A percentile compares a stretch with the other conserved stretches of the same genome.
Conservation (phyloP, 257 asterid species). For the Plantago elongata region DNA sequence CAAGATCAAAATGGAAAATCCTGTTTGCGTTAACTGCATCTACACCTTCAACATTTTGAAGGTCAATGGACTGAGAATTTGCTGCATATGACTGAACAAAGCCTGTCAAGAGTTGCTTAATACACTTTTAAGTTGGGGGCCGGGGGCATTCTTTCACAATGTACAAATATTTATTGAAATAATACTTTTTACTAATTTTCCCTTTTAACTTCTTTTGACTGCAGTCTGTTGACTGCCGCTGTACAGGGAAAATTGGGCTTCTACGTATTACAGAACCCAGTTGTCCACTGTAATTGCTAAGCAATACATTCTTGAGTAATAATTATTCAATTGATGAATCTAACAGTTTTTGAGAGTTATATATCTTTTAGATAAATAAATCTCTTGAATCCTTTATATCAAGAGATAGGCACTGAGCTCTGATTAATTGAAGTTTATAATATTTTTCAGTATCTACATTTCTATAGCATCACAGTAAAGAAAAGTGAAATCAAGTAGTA, state of each 20-base stretch:
- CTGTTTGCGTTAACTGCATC: background rate
- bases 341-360: too few relatives aligned
- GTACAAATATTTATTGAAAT: background rate
- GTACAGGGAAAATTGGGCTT: too few relatives aligned
- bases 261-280: background rate
- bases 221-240: background rate
- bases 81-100: constrained; percentile 9
- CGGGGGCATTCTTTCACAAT: constrained; percentile 1
- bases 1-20: constrained; percentile 13
- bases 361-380: background rate
- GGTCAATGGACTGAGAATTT: constrained; percentile 13
- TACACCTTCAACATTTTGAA: too few relatives aligned
- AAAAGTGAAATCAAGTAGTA: too few relatives aligned
- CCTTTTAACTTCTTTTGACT: background rate
- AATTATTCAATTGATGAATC: background rate
- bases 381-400: background rate
- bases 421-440: too few relatives aligned
- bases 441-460: too few relatives aligned
- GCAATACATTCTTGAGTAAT: background rate
- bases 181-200: too few relatives aligned
- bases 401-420: too few relatives aligned
- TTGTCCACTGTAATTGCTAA: background rate
- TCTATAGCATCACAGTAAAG: too few relatives aligned
- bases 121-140: constrained; percentile 5
- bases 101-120: constrained; percentile 6